These are phyloP conservation scores for Podaxis rugospora DNA, from an alignment of 768 basidiomycete species.

Conservation along the genomic window DNA sequence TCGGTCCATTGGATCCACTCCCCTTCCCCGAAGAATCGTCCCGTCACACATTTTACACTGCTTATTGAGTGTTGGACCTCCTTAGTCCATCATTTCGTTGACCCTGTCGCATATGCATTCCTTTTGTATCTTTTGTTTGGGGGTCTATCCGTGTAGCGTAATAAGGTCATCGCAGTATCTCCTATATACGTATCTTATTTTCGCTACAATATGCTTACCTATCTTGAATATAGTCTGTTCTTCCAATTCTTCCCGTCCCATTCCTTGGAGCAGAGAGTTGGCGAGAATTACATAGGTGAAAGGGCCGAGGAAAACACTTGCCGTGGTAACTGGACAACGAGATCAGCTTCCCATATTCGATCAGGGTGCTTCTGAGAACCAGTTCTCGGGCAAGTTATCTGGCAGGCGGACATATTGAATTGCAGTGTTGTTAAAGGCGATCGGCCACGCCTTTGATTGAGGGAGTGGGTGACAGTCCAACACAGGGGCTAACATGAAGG, in stretches of 20 bases:
- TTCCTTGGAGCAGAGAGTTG: not conserved
- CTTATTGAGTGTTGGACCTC: constrained; percentile 36
- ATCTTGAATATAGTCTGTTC: constrained; percentile 6
- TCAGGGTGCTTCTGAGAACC: constrained; percentile 2
- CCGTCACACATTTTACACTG: constrained; percentile 43
- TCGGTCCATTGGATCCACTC: constrained; percentile 65
- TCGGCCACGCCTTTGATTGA: constrained; percentile 41
- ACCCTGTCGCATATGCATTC: constrained; percentile 15
- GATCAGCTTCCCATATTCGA: not conserved
- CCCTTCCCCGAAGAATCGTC: constrained; percentile 52
- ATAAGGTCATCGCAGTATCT: constrained; percentile 5
- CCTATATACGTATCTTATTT: constrained; percentile 7
- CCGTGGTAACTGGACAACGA: not conserved
- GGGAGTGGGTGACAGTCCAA: constrained; percentile 48
- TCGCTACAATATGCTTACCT: constrained; percentile 10
- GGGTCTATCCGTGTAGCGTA: constrained; percentile 7
- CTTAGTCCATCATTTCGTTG: constrained; percentile 24
- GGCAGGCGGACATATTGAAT: constrained; percentile 38
- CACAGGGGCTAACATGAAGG: constrained; percentile 36
- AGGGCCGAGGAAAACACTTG: not conserved
- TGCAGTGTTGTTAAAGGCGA: constrained; percentile 66
- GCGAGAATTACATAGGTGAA: not conserved
- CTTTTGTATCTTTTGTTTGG: constrained; percentile 12
- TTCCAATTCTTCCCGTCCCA: not conserved
- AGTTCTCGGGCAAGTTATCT: not conserved